Conservation (phyloP, 1,284 basidiomycete species). For the Cryptococcus amylolentus region DNA sequence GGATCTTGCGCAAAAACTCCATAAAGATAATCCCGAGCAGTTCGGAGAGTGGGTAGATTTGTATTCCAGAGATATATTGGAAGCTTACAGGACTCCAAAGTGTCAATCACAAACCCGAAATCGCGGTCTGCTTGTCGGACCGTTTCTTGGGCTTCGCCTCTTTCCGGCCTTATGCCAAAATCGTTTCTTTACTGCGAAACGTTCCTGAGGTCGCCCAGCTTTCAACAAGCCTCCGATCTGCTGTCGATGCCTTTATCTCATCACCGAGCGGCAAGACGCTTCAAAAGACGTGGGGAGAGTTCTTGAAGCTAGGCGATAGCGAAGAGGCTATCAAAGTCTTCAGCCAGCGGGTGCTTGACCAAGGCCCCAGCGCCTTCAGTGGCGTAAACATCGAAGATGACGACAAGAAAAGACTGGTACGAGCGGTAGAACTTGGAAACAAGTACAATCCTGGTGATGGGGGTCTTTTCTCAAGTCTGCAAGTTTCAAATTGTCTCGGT, state of each 20-base stretch:
- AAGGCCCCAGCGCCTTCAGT: conserved; percentile 19
- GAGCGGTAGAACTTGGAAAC: conserved; percentile 22
- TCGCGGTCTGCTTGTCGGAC: conserved; percentile 85
- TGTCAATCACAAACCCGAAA: conserved; percentile 65
- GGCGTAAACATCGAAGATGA: conserved; percentile 9
- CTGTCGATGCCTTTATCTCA: conserved; percentile 9
- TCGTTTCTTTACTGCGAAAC: conserved; percentile 14
- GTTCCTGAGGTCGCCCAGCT: conserved; percentile 19
- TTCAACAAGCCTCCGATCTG: conserved; percentile 2
- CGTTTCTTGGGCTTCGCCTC: conserved; percentile 66
- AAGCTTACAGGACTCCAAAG: conserved; percentile 3
- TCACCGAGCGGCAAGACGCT: background rate
- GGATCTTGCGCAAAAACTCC: conserved; percentile 32
- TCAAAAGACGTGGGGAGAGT: conserved; percentile 12
- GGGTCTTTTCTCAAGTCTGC: conserved; percentile 31
- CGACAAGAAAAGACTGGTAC: conserved; percentile 24
- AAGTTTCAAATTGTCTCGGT: conserved; percentile 3
- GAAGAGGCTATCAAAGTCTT: conserved; percentile 19
- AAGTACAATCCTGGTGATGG: conserved; percentile 34
- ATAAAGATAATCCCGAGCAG: conserved; percentile 33
- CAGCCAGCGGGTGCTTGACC: conserved; percentile 18
- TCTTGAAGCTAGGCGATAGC: conserved; percentile 17
- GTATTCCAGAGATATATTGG: background rate
- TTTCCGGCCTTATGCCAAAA: conserved; percentile 21
- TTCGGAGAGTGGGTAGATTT: conserved; percentile 22